Conservation (phyloP, 192 early-diverging fungal genomes). For the Backusella psychrophila region DNA sequence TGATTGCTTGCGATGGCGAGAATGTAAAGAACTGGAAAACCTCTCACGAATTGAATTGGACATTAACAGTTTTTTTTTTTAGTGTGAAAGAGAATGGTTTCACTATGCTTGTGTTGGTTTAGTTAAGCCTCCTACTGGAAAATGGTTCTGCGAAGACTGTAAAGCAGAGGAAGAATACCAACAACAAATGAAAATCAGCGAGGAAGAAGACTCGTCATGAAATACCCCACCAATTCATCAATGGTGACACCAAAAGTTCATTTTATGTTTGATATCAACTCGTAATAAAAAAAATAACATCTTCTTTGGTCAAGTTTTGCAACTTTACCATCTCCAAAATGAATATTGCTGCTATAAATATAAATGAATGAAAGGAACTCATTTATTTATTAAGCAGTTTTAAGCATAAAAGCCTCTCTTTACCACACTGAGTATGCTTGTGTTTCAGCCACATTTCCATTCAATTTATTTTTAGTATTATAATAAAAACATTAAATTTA, state of each 20-base stretch:
- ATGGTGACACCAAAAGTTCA: too few species aligned
- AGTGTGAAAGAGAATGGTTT: constrained; percentile 89
- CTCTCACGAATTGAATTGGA: background rate
- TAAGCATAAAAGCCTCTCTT: too few species aligned
- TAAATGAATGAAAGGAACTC: background rate
- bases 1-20: constrained; percentile 85
- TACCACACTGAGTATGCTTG: background rate
- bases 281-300: too few species aligned
- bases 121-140: constrained; percentile 71
- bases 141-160: constrained; percentile 86
- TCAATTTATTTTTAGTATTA: background rate
- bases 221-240: background rate
- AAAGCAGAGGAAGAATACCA: constrained; percentile 18
- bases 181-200: constrained; percentile 3
- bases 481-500: background rate
- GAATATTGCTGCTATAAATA: too few species aligned
- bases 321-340: too few species aligned
- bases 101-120: constrained; percentile 86
- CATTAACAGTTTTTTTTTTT: constrained; percentile 8
- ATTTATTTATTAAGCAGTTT: background rate
- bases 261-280: too few species aligned
- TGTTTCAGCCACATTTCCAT: background rate
- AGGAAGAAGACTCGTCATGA: background rate
- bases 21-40: constrained; percentile 38
- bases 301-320: background rate